Evolutionary conservation across 257 asterid species (phyloP).

Genomic region (Forsythia viridissima): DNA sequence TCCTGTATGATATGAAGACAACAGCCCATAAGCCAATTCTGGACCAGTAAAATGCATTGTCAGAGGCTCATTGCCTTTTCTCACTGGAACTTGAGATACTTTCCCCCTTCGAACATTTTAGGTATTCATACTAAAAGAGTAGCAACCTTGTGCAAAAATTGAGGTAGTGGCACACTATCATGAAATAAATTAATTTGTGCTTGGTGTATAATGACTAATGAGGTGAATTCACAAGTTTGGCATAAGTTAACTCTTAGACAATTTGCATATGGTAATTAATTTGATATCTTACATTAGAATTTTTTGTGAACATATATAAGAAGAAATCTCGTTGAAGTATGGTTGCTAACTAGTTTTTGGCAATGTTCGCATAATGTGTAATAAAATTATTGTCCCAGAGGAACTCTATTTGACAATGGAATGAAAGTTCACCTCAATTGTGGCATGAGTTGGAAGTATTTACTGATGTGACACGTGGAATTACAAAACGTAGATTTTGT

Average conservation of each 20-base stretch:
- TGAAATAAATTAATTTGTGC: neutral
- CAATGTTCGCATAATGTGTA: neutral
- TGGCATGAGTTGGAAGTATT: conserved; percentile 8
- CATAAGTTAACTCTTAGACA: neutral
- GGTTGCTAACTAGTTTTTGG: neutral
- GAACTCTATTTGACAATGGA: conserved; percentile 6
- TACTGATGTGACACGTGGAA: neutral
- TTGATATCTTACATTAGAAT: neutral
- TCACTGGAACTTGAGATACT: neutral
- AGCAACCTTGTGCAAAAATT: neutral
- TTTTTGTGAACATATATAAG: neutral
- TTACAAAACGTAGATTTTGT: neutral
- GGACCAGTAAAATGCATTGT: neutral
- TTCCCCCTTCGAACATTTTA: neutral
- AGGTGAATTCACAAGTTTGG: neutral
- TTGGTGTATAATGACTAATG: conserved; percentile 1
- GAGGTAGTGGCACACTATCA: neutral
- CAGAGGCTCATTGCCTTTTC: neutral
- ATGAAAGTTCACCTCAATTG: neutral
- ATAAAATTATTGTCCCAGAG: neutral
- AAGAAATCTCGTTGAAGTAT: neutral
- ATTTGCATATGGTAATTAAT: neutral
- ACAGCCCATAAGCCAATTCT: neutral
- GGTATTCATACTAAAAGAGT: neutral
- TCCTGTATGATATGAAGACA: neutral